Percentiles rank a stretch among this genome's conserved stretches.
phyloP scores from a whole-genome alignment of 2,329 filamentous ascomycete species.

The Fusarium sp. region DNA sequence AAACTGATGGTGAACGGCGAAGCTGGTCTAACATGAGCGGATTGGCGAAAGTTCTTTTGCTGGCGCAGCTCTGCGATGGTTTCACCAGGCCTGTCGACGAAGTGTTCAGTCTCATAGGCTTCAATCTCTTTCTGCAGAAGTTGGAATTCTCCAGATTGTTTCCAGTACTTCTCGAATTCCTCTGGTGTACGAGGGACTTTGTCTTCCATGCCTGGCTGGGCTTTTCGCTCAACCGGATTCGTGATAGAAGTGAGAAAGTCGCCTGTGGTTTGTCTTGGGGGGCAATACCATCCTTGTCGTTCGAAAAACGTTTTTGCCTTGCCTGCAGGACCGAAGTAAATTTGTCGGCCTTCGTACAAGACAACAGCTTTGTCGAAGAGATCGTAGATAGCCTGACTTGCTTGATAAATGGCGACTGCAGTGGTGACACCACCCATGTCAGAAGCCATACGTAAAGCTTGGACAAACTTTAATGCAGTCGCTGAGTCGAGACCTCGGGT shows the following conservation, averaged over 20 bases:
- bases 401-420: slow-evolving; percentile 80
- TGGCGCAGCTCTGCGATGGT: slow-evolving; percentile 60
- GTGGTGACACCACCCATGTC: slow-evolving; percentile 74
- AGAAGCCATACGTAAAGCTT: slow-evolving; percentile 75
- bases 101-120: slow-evolving; percentile 63
- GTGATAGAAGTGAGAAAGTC: slow-evolving; percentile 81
- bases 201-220: slow-evolving; percentile 70
- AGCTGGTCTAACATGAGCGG: slow-evolving; percentile 66
- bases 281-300: slow-evolving; percentile 77
- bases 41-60: slow-evolving; percentile 65
- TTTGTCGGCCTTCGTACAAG: slow-evolving; percentile 82
- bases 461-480: slow-evolving; percentile 82
- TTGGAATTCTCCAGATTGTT: slow-evolving; percentile 61
- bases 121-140: slow-evolving; percentile 64
- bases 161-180: slow-evolving; percentile 72
- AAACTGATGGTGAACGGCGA: slow-evolving; percentile 71
- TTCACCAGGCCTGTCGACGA: slow-evolving; percentile 58
- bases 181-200: slow-evolving; percentile 77
- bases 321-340: slow-evolving; percentile 78
- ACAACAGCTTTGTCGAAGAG: slow-evolving; percentile 83
- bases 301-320: slow-evolving; percentile 76
- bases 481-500: slow-evolving; percentile 81
- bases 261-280: slow-evolving; percentile 75
- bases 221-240: slow-evolving; percentile 71
- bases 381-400: slow-evolving; percentile 77